phyloP scores from a whole-genome alignment of 371 early-diverging fungal genomes.

The Lichtheimia ornata region DNA sequence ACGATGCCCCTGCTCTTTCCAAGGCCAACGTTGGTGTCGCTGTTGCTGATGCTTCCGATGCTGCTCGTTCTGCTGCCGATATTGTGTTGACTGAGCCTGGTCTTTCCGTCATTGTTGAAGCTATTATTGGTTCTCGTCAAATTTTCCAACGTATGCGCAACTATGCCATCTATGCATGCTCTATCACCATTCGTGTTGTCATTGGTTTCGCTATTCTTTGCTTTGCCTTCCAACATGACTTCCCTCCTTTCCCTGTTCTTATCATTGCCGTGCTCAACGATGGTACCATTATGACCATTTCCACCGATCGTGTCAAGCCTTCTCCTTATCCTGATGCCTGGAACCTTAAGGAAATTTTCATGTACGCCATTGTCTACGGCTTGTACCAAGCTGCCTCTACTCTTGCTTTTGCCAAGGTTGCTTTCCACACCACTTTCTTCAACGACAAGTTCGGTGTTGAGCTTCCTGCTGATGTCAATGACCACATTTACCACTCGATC shows the following conservation, averaged over 20 bases:
- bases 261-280: conserved; percentile 53
- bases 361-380: conserved; percentile 49
- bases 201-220: conserved; percentile 52
- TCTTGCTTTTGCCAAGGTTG: conserved; percentile 41
- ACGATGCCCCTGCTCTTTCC: conserved; percentile 90
- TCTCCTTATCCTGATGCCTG: conserved; percentile 51
- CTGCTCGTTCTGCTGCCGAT: conserved; percentile 71
- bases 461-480: conserved; percentile 28
- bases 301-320: conserved; percentile 50
- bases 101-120: conserved; percentile 65
- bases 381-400: conserved; percentile 48
- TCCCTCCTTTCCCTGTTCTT: conserved; percentile 56
- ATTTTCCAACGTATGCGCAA: conserved; percentile 66
- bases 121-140: conserved; percentile 58
- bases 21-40: conserved; percentile 79
- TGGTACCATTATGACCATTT: conserved; percentile 55
- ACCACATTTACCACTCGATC: conserved; percentile 56
- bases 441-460: conserved; percentile 39
- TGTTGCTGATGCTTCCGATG: conserved; percentile 75
- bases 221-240: conserved; percentile 52
- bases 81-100: conserved; percentile 74
- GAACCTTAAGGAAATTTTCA: conserved; percentile 53
- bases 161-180: conserved; percentile 54
- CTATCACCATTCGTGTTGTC: conserved; percentile 56
- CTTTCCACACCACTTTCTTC: conserved; percentile 42